phyloP scores from a whole-genome alignment of 2,329 filamentous ascomycete genomes.

The Bisporella sp. region DNA sequence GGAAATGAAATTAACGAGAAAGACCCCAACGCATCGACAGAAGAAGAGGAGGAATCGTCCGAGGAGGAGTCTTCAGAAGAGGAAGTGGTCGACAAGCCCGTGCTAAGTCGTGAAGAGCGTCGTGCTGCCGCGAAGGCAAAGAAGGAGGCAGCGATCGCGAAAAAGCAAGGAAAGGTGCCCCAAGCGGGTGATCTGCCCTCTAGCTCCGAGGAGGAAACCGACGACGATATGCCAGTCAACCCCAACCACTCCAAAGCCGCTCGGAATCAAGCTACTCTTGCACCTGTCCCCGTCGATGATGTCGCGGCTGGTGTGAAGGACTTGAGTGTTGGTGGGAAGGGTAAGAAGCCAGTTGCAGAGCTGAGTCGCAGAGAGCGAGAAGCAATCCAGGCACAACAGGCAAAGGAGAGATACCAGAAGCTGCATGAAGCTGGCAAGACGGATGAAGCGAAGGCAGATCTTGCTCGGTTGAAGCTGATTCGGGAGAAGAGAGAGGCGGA shows the following conservation, averaged over 20 bases:
- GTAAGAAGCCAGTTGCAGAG: conserved; percentile 38
- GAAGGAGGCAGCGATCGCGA: conserved; percentile 82
- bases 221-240: conserved; percentile 72
- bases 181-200: conserved; percentile 82
- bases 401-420: conserved; percentile 86
- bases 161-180: conserved; percentile 61
- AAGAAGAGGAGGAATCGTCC: conserved; percentile 45
- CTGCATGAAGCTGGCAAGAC: conserved; percentile 93
- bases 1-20: conserved; percentile 84
- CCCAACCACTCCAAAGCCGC: conserved; percentile 83
- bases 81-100: conserved; percentile 40
- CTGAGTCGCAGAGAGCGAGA: conserved; percentile 65
- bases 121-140: conserved; percentile 81
- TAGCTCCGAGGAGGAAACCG: conserved; percentile 53
- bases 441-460: conserved; percentile 84
- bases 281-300: conserved; percentile 36
- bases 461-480: conserved; percentile 76
- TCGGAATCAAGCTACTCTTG: conserved; percentile 46
- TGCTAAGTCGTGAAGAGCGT: conserved; percentile 79
- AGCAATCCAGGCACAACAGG: conserved; percentile 78
- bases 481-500: conserved; percentile 82
- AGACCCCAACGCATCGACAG: conserved; percentile 44
- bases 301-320: conserved; percentile 50
- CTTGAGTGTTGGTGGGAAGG: conserved; percentile 37
- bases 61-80: conserved; percentile 41